phyloP scores from a whole-genome alignment of 1,139 yeast genomes.

The Sugiyamaella paludigena region DNA sequence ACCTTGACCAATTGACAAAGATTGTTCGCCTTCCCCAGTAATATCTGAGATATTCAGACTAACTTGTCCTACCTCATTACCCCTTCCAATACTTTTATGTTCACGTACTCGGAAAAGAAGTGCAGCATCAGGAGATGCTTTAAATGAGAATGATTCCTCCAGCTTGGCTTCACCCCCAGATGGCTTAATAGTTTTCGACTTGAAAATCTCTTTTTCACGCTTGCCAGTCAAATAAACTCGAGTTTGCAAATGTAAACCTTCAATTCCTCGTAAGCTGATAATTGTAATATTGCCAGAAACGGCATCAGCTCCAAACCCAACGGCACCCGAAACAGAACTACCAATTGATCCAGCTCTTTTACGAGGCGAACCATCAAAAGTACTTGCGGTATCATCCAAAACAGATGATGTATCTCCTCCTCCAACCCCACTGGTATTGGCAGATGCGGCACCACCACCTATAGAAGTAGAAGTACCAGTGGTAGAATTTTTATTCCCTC shows the following conservation, averaged over 20 bases:
- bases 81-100: slow-evolving; percentile 74
- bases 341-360: slow-evolving; percentile 23
- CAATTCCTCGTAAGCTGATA: slow-evolving; percentile 32
- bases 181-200: slow-evolving; percentile 60
- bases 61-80: slow-evolving; percentile 60
- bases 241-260: slow-evolving; percentile 32
- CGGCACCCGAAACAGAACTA: slow-evolving; percentile 14
- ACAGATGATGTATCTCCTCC: slow-evolving; percentile 17
- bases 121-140: slow-evolving; percentile 58
- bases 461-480: too few relatives aligned
- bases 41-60: slow-evolving; percentile 30
- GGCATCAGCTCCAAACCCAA: slow-evolving; percentile 3
- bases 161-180: slow-evolving; percentile 51
- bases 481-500: slow-evolving; percentile 25
- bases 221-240: slow-evolving; percentile 33
- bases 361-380: slow-evolving; percentile 18
- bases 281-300: slow-evolving; percentile 32
- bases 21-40: slow-evolving; percentile 29
- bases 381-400: slow-evolving; percentile 16
- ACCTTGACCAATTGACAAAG: slow-evolving; percentile 30
- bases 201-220: slow-evolving; percentile 54
- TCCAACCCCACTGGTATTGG: slow-evolving; percentile 14
- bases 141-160: slow-evolving; percentile 68
- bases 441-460: slow-evolving; percentile 22
- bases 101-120: slow-evolving; percentile 60